Evolutionary conservation across 805 yeast genomes (phyloP), one percentile per base, ranked within the genome.

Genomic region (Ogataea trehalophila): DNA sequence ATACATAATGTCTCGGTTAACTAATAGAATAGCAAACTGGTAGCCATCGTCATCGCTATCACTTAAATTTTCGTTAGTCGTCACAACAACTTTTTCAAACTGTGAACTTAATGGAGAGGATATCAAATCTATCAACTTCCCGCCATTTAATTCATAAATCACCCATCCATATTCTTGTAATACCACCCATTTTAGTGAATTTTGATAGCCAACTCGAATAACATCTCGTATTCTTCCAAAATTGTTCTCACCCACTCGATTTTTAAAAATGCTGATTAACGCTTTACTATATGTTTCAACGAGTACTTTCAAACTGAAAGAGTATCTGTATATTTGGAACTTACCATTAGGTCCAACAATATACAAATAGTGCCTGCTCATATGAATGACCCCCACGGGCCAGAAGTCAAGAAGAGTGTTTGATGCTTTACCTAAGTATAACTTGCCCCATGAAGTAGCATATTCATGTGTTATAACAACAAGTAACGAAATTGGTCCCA

Each of bases 121-220:
- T 2, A 59, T 48, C 8, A 55, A 22, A 17, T 59, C 54, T 3
- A 45, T 46, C 7, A 60, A 37, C 23, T 44, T 42, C 5, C 44
- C 47, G 2, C 39, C 41, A 13, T 8, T 38, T 15, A 48, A 39
- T 22, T 61, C 51, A 48, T 63, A 64, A 3, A 63, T 46, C 2
- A 53, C 45, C 67, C 67, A 65, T 14, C 69, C 69, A n/a, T 31
- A 29, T 33, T 63, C 65, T 38, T 65, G 69, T 13, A 57, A 35
- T 1, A 62, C 46, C 0, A 57, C 43, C 60, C 65, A 62, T 18
- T 50, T 48, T 14, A n/a, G 15, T 38, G 18, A 20, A 16, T 48
- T 43, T 3, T 23, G 17, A 11, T 48, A 44, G 9, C 31, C 39
- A 2, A 58, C 37, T 7, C 33, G 16, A 26, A 43, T 34, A 1